Base-by-base conservation (phyloP, 2,329 filamentous ascomycete genomes). In the Cladosporium velox region DNA sequence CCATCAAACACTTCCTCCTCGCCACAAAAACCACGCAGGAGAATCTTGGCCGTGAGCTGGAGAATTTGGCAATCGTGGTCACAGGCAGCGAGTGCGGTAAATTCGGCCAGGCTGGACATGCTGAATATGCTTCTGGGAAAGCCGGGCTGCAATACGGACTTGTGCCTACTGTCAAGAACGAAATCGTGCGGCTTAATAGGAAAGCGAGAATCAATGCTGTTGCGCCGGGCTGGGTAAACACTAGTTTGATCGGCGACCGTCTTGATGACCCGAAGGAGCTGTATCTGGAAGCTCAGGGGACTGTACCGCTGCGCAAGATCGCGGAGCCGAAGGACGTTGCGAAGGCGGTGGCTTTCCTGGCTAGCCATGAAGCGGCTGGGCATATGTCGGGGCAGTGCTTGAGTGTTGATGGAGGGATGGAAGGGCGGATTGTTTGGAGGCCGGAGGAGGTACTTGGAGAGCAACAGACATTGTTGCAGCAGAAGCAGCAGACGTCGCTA, bases 321-420 rank as follows among this genome's bases (percentile, higher is more conserved):
- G 80, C 82, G n/a, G 76, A 79, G 49, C 81, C 82, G 4, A 75
- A 79, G 61, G 83, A 84, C 73, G 80, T 85, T 28, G 83, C 82
- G 6, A 77, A 81, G 44, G 77, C 80, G 8, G 82, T 84, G 47
- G 80, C 79, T 3, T 85, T 85, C 64, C 71, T 86, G 32, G 81
- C 83, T 1, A 83, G 79, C 65, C 81, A 84, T 69, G 76, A 80
- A 51, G 84, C 83, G 15, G 80, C 83, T 21, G 84, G 85, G 0
- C 83, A 86, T 69, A 83, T 86, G 49, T 81, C 81, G n/a, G 85
- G 85, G 1, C 79, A 86, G 71, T 84, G 80, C 65, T 74, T 86
- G 11, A 82, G 79, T 59, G 79, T 85, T 2, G 82, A 84, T 69
- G 83, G 81, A 11, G 82, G 82, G 0, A 84, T 83, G 80, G 83